A percentile compares a stretch with the other conserved stretches of the same genome.
Conservation (phyloP, 768 basidiomycete species). For the Omphalotus guepiniiformis region DNA sequence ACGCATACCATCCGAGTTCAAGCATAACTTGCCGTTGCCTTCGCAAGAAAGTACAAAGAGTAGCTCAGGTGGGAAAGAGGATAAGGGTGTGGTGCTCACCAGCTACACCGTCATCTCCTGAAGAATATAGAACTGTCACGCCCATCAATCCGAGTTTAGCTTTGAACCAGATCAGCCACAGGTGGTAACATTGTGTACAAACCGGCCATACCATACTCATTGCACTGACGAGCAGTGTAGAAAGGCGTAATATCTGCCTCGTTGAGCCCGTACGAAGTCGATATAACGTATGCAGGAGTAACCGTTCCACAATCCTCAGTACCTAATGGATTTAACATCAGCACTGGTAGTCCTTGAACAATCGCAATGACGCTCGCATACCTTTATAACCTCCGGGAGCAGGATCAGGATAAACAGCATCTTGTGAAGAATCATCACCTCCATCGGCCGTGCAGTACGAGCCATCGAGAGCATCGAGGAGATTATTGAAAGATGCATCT, state of each 20-base stretch:
- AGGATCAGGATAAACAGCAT: slow-evolving; percentile 39
- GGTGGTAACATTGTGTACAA: slow-evolving; percentile 16
- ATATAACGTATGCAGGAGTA: slow-evolving; percentile 31
- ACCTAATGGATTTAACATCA: too few relatives aligned
- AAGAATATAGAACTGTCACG: slow-evolving; percentile 30
- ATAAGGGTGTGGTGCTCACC: slow-evolving; percentile 16
- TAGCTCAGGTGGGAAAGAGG: background rate
- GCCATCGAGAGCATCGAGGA: slow-evolving; percentile 41
- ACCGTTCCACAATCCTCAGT: slow-evolving; percentile 33
- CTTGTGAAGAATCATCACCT: slow-evolving; percentile 35
- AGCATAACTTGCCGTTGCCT: slow-evolving; percentile 25
- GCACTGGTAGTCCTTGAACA: slow-evolving; percentile 28
- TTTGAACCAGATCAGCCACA: slow-evolving; percentile 19
- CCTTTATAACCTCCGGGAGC: slow-evolving; percentile 33
- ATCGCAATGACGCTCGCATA: slow-evolving; percentile 14
- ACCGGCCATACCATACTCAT: slow-evolving; percentile 33
- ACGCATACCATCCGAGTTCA: slow-evolving; percentile 16
- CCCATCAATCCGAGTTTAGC: slow-evolving; percentile 40
- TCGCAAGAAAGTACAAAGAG: background rate
- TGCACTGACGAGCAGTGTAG: slow-evolving; percentile 33
- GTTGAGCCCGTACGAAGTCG: slow-evolving; percentile 31
- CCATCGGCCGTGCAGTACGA: slow-evolving; percentile 42
- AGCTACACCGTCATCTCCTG: slow-evolving; percentile 34
- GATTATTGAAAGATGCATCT: slow-evolving; percentile 41
- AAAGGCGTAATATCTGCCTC: slow-evolving; percentile 25